Percentiles rank a stretch among this genome's conserved stretches.
Evolutionary conservation across 1,284 basidiomycete species (phyloP).

Genomic region (Irpex lacteus): DNA sequence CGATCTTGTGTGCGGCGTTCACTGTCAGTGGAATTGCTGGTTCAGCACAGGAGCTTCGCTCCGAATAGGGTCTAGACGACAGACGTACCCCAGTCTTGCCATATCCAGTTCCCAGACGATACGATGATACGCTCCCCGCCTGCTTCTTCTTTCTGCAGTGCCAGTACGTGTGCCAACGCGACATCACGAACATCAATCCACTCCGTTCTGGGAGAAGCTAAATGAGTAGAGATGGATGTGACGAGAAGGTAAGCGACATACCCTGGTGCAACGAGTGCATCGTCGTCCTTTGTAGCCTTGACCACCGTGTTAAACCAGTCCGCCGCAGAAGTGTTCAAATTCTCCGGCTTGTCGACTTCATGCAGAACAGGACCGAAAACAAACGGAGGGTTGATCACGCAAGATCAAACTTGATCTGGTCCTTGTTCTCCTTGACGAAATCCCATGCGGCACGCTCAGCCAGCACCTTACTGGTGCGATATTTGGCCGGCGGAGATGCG

Average conservation of each 20-base stretch:
- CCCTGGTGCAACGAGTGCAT: constrained; percentile 17
- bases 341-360: constrained; percentile 39
- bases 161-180: constrained; percentile 51
- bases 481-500: constrained; percentile 40
- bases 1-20: constrained; percentile 14
- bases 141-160: constrained; percentile 32
- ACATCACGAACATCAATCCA: constrained; percentile 65
- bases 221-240: not conserved
- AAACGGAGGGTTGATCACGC: constrained; percentile 56
- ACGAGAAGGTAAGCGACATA: constrained; percentile 7
- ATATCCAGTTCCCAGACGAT: constrained; percentile 14
- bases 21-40: constrained; percentile 8
- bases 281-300: constrained; percentile 20
- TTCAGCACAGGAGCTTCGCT: not conserved
- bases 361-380: constrained; percentile 50
- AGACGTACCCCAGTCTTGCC: constrained; percentile 25
- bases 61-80: not conserved
- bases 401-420: constrained; percentile 47
- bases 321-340: constrained; percentile 52
- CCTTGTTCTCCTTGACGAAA: constrained; percentile 53
- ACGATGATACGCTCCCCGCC: constrained; percentile 20
- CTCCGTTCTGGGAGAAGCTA: constrained; percentile 1
- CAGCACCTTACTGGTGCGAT: constrained; percentile 58
- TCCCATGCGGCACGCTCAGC: constrained; percentile 48
- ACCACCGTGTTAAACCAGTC: constrained; percentile 33